phyloP scores from a whole-genome alignment of 495 filamentous ascomycete genomes.

The Aspergillus affinis region DNA sequence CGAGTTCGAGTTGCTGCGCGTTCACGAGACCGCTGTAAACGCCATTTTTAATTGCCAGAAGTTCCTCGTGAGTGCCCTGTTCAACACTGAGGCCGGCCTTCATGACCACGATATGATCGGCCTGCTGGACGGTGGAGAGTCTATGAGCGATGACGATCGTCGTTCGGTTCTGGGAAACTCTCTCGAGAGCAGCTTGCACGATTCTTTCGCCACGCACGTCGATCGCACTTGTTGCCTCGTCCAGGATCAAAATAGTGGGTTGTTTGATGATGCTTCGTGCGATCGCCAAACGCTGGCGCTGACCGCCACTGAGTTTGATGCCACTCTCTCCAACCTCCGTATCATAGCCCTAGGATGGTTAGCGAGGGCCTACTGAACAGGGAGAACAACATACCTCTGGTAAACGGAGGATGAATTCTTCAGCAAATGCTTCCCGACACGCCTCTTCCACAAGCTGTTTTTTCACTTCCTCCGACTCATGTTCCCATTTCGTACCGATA shows the following conservation, averaged over 20 bases:
- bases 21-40: conserved; percentile 45
- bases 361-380: background rate
- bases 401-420: conserved; percentile 35
- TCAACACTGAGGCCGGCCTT: conserved; percentile 45
- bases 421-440: conserved; percentile 26
- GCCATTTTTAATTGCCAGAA: conserved; percentile 38
- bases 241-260: conserved; percentile 73
- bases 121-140: conserved; percentile 53
- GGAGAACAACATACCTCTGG: conserved; percentile 22
- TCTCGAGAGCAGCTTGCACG: conserved; percentile 47
- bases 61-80: conserved; percentile 46
- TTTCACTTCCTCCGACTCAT: conserved; percentile 49
- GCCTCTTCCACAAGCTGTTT: conserved; percentile 32
- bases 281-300: conserved; percentile 63
- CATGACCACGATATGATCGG: conserved; percentile 57
- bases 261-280: conserved; percentile 81
- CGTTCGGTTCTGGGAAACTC: conserved; percentile 37
- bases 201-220: conserved; percentile 48
- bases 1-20: conserved; percentile 26
- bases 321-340: conserved; percentile 37
- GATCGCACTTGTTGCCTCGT: conserved; percentile 52
- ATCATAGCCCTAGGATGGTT: conserved; percentile 44
- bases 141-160: conserved; percentile 55
- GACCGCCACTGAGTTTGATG: conserved; percentile 37
- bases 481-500: conserved; percentile 58